A percentile compares a stretch with the other conserved stretches of the same genome.
Conservation (phyloP, 75 land plant species). For the Ceratopteris richardii region DNA sequence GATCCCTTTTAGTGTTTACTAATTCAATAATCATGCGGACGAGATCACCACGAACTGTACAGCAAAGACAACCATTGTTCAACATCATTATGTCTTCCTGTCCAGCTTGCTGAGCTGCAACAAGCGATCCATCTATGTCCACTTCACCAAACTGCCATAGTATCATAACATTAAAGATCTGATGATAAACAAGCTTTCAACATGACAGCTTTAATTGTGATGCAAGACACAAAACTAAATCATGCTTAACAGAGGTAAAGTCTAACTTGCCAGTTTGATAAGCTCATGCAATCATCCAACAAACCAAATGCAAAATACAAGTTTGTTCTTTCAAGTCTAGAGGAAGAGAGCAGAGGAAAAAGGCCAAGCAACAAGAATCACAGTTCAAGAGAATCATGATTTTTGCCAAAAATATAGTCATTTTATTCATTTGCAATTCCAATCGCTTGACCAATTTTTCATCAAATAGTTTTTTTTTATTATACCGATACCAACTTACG, state of each 20-base stretch:
- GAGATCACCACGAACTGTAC: slow-evolving; percentile 93
- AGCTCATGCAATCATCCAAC: too few species aligned
- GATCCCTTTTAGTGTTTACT: slow-evolving; percentile 57
- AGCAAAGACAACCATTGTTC: slow-evolving; percentile 94
- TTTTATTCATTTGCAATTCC: too few species aligned
- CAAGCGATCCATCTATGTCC: slow-evolving; percentile 90
- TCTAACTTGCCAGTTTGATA: too few species aligned
- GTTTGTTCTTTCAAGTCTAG: too few species aligned
- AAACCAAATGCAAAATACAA: too few species aligned
- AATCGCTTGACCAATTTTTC: too few species aligned
- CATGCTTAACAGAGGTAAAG: not conserved
- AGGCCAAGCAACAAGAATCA: too few species aligned
- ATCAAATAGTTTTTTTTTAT: too few species aligned
- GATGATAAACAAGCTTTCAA: not conserved
- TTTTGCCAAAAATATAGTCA: too few species aligned
- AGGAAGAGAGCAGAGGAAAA: too few species aligned
- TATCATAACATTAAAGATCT: not conserved
- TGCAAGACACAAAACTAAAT: not conserved
- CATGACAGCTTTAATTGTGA: not conserved
- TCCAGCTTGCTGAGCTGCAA: slow-evolving; percentile 62
- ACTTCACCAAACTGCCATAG: slow-evolving; percentile 83
- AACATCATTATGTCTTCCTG: slow-evolving; percentile 94
- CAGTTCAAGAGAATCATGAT: too few species aligned
- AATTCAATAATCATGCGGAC: slow-evolving; percentile 79
- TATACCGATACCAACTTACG: too few species aligned